phyloP scores from a whole-genome alignment of 208 protist species.

The Leishmania martiniquensis region DNA sequence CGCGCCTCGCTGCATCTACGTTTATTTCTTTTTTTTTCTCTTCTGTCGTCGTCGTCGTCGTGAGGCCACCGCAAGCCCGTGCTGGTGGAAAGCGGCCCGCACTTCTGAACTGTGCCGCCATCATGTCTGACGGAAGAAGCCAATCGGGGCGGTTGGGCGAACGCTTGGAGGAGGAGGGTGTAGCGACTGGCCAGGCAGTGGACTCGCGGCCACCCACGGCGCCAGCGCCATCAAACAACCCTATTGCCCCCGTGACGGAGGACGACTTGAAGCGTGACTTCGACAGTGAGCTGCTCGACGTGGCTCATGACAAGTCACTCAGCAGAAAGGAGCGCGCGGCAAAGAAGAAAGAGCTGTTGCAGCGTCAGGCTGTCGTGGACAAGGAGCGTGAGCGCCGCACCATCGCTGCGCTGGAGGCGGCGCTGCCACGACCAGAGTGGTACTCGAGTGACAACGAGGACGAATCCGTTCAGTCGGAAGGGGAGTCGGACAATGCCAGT shows the following conservation, averaged over 20 bases:
- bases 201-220: neutral
- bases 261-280: conserved; percentile 32
- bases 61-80: neutral
- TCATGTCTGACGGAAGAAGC: neutral
- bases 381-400: conserved; percentile 34
- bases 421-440: conserved; percentile 53
- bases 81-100: neutral
- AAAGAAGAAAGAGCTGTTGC: conserved; percentile 28
- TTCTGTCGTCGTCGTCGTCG: neutral
- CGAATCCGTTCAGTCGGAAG: conserved; percentile 16
- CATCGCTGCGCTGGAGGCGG: conserved; percentile 35
- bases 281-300: conserved; percentile 27
- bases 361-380: conserved; percentile 24
- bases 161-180: neutral
- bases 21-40: neutral
- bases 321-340: conserved; percentile 22
- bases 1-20: neutral
- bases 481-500: conserved; percentile 29
- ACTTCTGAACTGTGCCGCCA: neutral
- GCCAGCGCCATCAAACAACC: conserved; percentile 2
- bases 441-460: conserved; percentile 56
- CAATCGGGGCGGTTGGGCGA: neutral
- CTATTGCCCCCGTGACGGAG: conserved; percentile 22
- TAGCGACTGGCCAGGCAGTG: neutral
- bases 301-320: conserved; percentile 19